Base-by-base conservation (phyloP, 805 yeast genomes). In the Candida insectorum region DNA sequence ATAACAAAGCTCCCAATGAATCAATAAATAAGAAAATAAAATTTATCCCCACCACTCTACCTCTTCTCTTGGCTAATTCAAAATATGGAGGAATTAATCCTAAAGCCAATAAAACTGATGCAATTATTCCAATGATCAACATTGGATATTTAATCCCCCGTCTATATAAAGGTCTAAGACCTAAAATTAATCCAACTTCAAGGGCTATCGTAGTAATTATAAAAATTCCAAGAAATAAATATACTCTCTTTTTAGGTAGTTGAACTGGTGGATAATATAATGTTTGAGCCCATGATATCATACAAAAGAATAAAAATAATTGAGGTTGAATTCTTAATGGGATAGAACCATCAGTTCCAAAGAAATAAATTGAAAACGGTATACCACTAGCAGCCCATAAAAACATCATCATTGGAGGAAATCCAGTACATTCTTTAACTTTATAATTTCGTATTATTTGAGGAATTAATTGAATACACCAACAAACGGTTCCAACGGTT, bases 381-480 rank as follows among this genome's bases (percentile, higher is more conserved):
- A 87, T 71, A 6, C 95, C 96, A 52, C 78, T 69, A 6, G 65
- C 52, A 3, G 34, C 78, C 96, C 97, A 89, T 16, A 87, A 57
- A 37, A 86, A 73, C 77, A 86, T 72, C 96, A 91, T 88, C 22
- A 73, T n/a, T 4, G 89, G 88, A 1, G 95, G 96, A 7, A 89
- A 60, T 0, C 97, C 97, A 17, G 79, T 83, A 39, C 95, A 84
- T 51, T 87, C 78, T 49, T 91, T 87, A 6, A 73, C 72, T 37
- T 69, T 68, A 62, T 74, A 88, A 53, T 91, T 89, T 52, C 78
- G 69, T 37, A 77, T 66, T 28, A 89, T 80, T 43, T 85, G 97
- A 2, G 97, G 97, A 1, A 88, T 69, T 43, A 91, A 63, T 60
- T 91, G 97, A 43, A 89, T 64, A 56, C 97, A 89, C 97, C 97